Conservation (phyloP, 2,329 filamentous ascomycete species). For the Bipolaris sorokiniana region DNA sequence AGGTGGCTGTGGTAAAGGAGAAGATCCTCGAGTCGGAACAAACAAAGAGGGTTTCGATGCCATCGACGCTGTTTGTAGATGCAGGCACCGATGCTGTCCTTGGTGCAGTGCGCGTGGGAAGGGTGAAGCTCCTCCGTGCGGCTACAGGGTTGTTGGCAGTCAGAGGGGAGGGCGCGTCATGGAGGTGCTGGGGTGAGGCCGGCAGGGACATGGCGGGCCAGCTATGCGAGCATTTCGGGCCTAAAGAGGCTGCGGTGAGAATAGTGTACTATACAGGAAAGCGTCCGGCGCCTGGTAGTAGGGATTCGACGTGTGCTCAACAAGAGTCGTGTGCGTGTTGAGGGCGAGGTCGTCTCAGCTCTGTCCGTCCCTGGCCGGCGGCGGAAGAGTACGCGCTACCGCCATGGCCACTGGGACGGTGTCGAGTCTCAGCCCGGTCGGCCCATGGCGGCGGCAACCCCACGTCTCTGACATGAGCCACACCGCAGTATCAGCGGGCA, state of each 20-base stretch:
- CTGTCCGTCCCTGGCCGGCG: conserved; percentile 15
- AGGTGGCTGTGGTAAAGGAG: conserved; percentile 59
- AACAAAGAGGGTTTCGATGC: conserved; percentile 74
- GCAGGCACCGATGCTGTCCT: conserved; percentile 38
- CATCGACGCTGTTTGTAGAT: conserved; percentile 50
- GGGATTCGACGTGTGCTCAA: not conserved
- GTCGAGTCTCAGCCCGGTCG: conserved; percentile 19
- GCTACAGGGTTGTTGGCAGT: conserved; percentile 12
- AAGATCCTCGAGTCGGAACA: conserved; percentile 76
- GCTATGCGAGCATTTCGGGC: conserved; percentile 38
- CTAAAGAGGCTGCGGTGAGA: not conserved
- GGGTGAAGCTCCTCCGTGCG: conserved; percentile 57
- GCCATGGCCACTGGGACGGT: conserved; percentile 7
- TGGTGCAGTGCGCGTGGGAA: conserved; percentile 50
- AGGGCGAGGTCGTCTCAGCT: conserved; percentile 2
- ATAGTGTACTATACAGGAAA: not conserved
- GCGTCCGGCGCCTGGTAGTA: conserved; percentile 11
- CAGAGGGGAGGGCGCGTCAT: conserved; percentile 32
- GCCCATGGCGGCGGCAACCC: conserved; percentile 8
- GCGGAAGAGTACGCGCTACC: conserved; percentile 16
- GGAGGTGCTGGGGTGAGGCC: conserved; percentile 35
- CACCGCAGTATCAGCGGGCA: not conserved
- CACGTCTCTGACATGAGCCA: conserved; percentile 7
- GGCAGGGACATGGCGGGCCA: conserved; percentile 41
- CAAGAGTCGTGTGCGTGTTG: conserved; percentile 5